Percentiles rank a stretch among this genome's conserved stretches.
phyloP scores from a whole-genome alignment of 2,329 filamentous ascomycete species.

The Claviceps capensis region DNA sequence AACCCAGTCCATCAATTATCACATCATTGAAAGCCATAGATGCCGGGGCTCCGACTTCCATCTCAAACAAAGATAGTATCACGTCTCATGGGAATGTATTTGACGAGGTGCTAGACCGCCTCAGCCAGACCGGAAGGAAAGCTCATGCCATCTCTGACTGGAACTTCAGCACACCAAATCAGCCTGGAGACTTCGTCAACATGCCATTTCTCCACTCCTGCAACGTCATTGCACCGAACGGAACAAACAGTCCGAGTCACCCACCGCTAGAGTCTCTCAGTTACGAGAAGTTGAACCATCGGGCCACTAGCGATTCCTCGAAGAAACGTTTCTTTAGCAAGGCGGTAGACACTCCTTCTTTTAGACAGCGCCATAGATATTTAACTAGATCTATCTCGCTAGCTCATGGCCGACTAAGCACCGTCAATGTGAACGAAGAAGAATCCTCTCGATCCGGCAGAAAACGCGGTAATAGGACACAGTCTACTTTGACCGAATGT shows the following conservation, averaged over 20 bases:
- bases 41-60: conserved; percentile 3
- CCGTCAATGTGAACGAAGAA: neutral
- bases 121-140: neutral
- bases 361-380: conserved; percentile 1
- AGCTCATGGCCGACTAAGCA: neutral
- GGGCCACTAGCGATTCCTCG: neutral
- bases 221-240: conserved; percentile 9
- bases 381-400: conserved; percentile 5
- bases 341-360: neutral
- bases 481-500: too few relatives aligned
- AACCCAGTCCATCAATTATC: conserved; percentile 15
- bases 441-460: neutral
- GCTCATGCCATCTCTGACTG: too few relatives aligned
- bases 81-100: neutral
- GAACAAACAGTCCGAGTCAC: conserved; percentile 6
- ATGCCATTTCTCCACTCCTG: conserved; percentile 13
- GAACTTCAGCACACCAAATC: neutral
- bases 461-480: neutral
- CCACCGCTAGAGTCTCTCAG: conserved; percentile 16
- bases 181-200: neutral
- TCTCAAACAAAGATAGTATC: neutral
- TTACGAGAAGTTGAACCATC: neutral
- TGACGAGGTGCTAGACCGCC: conserved; percentile 5
- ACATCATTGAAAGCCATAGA: conserved; percentile 7
- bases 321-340: neutral